Evolutionary conservation across 2,329 filamentous ascomycete species (phyloP).

Genomic region (Allantophomopsis cytisporea): DNA sequence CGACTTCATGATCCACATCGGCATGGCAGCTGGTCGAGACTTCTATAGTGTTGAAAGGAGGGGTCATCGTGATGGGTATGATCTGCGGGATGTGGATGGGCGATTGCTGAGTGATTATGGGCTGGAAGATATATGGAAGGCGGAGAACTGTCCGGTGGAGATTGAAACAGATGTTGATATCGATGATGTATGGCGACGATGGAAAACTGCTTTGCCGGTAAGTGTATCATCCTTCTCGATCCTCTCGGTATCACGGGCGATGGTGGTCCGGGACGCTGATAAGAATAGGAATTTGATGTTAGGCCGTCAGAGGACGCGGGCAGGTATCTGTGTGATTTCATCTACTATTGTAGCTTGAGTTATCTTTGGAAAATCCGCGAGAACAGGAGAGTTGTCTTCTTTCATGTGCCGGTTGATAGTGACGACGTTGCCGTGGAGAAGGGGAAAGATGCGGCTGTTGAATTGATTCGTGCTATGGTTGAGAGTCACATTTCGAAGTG

Average conservation of each 20-base stretch:
- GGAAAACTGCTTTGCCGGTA: slow-evolving; percentile 38
- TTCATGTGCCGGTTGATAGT: slow-evolving; percentile 56
- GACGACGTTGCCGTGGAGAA: slow-evolving; percentile 30
- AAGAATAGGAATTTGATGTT: slow-evolving; percentile 26
- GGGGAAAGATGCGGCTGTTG: slow-evolving; percentile 37
- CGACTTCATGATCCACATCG: slow-evolving; percentile 65
- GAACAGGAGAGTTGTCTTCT: slow-evolving; percentile 44
- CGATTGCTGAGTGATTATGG: slow-evolving; percentile 31
- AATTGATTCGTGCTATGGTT: slow-evolving; percentile 41
- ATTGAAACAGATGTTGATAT: slow-evolving; percentile 43
- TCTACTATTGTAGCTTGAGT: slow-evolving; percentile 57
- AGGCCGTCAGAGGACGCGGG: slow-evolving; percentile 58
- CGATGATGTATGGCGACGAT: slow-evolving; percentile 39
- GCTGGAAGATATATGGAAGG: slow-evolving; percentile 31
- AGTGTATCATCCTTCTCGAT: slow-evolving; percentile 9
- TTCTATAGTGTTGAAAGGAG: slow-evolving; percentile 61
- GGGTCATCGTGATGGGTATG: slow-evolving; percentile 61
- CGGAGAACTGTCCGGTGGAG: slow-evolving; percentile 38
- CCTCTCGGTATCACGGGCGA: background rate
- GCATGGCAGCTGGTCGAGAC: slow-evolving; percentile 53
- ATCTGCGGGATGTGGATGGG: slow-evolving; percentile 55
- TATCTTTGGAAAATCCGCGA: slow-evolving; percentile 33
- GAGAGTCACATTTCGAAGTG: slow-evolving; percentile 19
- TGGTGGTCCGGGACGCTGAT: no score
- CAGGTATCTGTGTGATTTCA: slow-evolving; percentile 66